These are phyloP conservation scores for Saccharomycopsis sp. DNA, from an alignment of 805 yeast species.

Conservation along the genomic window DNA sequence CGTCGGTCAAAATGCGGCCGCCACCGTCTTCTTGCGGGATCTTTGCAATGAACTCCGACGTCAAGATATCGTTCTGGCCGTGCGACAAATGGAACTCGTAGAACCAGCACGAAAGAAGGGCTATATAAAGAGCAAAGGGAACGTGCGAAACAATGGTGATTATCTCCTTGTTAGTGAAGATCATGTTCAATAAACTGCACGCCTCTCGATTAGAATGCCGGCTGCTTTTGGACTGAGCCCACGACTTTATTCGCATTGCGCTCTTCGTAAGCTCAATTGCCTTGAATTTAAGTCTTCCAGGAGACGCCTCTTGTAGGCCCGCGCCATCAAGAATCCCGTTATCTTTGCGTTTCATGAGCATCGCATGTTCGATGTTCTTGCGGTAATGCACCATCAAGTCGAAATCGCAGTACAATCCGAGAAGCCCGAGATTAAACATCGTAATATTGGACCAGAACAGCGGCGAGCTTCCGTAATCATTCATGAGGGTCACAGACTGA, in stretches of 20 bases:
- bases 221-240: conserved; percentile 28
- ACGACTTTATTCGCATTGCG: conserved; percentile 20
- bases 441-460: conserved; percentile 31
- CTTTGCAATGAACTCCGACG: background rate
- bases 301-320: background rate
- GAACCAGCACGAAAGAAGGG: conserved; percentile 22
- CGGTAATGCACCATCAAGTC: conserved; percentile 21
- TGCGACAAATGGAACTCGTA: conserved; percentile 5
- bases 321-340: background rate
- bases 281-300: conserved; percentile 16
- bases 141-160: conserved; percentile 24
- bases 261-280: conserved; percentile 22
- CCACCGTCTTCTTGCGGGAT: background rate
- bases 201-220: conserved; percentile 25
- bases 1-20: background rate
- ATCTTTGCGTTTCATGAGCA: background rate
- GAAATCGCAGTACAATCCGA: conserved; percentile 27
- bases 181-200: conserved; percentile 26
- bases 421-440: conserved; percentile 24
- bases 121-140: conserved; percentile 21
- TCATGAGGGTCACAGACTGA: conserved; percentile 19
- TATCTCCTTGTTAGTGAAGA: conserved; percentile 24
- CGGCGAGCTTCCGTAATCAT: conserved; percentile 30
- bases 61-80: background rate
- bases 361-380: conserved; percentile 4